Base-by-base conservation (phyloP, 805 yeast species). In the Kodamaea kaohsiungensis region DNA sequence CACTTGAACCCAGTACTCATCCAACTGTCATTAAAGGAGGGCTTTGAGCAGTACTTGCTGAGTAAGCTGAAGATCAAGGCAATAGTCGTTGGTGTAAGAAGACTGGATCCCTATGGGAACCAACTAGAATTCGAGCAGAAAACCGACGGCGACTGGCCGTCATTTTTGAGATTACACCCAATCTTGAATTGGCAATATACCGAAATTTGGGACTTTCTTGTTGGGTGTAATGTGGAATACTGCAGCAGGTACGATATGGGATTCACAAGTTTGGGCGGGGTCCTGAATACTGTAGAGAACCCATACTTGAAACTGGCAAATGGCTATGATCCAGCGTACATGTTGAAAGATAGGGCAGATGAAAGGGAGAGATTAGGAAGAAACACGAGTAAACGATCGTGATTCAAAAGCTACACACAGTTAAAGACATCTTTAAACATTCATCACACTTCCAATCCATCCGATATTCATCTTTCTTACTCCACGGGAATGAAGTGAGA, bases 81-180 rank as follows among this genome's bases (percentile, higher is more conserved):
- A 2, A 85, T 95, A 0, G 78, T 93, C 25, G 93, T 95, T 3
- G 99, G 99, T 0, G 89, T 91, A 30, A 77, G 99, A 52, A 79
- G 88, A 53, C 84, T 90, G 2, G 99, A 95, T 66, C 98, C 99
- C 0, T 89, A 80, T 68, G 95, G 96, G 0, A 75, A 72, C 1
- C 60, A 73, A 17, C 73, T 93, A 46, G 57, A 72, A 25, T 77
- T 81, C 46, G 80, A 89, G 51, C 96, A 91, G 64, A 69, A 64
- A 40, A 95, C 99, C 0, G 97, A 93, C 64, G 86, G 85, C 55
- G 85, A 91, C 54, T 95, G 98, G 98, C 99, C 99, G 3, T 72
- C 77, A 25, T 93, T 95, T 65, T 70, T 86, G 58, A 72, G 99
- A 49, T 75, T 92, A 3, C 96, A 92, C 63, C 98, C 99, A 0